Evolutionary conservation across 139 green algal species (phyloP), one percentile per base, ranked within the genome.

Genomic region (Trebouxia sp.): DNA sequence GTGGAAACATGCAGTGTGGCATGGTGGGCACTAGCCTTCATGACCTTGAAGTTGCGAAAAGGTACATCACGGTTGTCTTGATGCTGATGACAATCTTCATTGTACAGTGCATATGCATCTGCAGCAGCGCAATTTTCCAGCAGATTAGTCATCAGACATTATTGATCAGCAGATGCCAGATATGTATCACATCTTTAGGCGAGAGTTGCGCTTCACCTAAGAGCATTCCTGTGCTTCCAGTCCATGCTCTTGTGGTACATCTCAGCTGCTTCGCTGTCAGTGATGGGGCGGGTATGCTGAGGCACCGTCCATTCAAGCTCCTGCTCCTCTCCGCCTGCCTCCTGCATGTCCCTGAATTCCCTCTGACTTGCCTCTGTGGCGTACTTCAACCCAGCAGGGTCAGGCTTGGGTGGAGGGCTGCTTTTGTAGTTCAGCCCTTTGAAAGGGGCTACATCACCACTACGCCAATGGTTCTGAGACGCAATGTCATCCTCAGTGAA

Each of bases 241-340:
- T 77, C 69, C 69, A 77, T 53, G 22, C 41, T 53, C 69, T 77
- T 77, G 41, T 77, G 41, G 22, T 77, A 77, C 69, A 77, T 77
- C 41, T 77, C 69, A 41, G 69, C 42, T 30, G 69, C 69, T 12
- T 77, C 69, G 8, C 43, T 51, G 69, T 51, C 69, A 51, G 69
- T 77, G n/a, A 53, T 53, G n/a, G 69, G 69, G 28, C 69, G 42
- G 3, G 42, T 55, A 37, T 77, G 42, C 41, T 53, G 69, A 1
- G 53, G 69, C 69, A 77, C 69, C 3, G 26, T 77, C 69, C 69
- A 77, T 26, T 77, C 41, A 39, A 77, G 22, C 3, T 32, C 28
- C 62, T 72, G 62, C 69, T 77, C 69, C 41, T 77, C 69, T 0
- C 24, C 69, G 39, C 69, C 69, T 28, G 69, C 41, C 69, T 77